Evolutionary conservation across 805 yeast species (phyloP).

Genomic region (Ogataea nitratoaversa): DNA sequence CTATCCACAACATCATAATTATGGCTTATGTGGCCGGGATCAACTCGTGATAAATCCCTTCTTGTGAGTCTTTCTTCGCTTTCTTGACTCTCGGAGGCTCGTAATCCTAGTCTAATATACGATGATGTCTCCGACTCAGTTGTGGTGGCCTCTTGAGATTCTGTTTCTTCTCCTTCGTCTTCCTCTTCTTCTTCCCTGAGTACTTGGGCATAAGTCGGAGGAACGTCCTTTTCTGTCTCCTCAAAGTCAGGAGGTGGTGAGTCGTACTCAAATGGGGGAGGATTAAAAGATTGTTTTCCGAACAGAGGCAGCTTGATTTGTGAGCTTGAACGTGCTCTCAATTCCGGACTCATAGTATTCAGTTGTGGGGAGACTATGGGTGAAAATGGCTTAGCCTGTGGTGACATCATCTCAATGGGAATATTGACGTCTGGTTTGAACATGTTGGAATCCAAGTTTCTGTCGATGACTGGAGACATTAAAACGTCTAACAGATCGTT

Average conservation of each 20-base stretch:
- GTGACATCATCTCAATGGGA: conserved; percentile 47
- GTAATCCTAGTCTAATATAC: not conserved
- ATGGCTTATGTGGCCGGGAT: not conserved
- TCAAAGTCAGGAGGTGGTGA: conserved; percentile 29
- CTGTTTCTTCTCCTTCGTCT: conserved; percentile 4
- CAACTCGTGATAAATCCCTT: not conserved
- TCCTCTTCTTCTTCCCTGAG: conserved; percentile 8
- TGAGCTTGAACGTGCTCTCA: conserved; percentile 14
- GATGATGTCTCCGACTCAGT: not conserved
- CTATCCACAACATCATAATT: not conserved
- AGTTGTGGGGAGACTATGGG: conserved; percentile 35
- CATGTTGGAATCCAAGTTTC: conserved; percentile 40
- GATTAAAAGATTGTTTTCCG: conserved; percentile 11
- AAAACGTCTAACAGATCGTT: conserved; percentile 20
- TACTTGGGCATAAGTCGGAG: conserved; percentile 29
- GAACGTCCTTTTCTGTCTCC: conserved; percentile 20
- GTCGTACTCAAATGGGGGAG: conserved; percentile 20
- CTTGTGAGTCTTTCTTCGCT: conserved; percentile 3
- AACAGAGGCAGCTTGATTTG: conserved; percentile 21
- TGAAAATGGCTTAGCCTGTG: conserved; percentile 62
- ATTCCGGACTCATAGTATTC: conserved; percentile 26
- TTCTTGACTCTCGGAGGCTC: conserved; percentile 1
- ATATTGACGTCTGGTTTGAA: conserved; percentile 49
- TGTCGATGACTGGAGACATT: conserved; percentile 23
- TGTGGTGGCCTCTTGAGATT: conserved; percentile 1